Evolutionary conservation across 768 basidiomycete genomes (phyloP).

Genomic region (Astraeus odoratus): DNA sequence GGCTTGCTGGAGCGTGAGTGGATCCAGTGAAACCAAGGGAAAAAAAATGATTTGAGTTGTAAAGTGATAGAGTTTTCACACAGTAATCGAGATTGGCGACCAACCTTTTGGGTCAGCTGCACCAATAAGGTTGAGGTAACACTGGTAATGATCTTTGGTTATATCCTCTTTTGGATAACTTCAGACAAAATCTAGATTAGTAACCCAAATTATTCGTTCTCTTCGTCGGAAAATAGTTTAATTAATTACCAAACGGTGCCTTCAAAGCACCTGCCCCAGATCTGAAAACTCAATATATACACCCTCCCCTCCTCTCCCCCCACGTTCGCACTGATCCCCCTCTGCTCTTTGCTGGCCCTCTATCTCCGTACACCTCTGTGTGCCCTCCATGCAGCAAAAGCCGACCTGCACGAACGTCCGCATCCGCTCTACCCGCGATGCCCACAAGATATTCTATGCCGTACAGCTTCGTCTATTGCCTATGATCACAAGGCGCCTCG

Average conservation of each 20-base stretch:
- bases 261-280: conserved; percentile 19
- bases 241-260: conserved; percentile 33
- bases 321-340: conserved; percentile 8
- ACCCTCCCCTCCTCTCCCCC: conserved; percentile 13
- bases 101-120: conserved; percentile 33
- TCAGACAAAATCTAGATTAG: conserved; percentile 20
- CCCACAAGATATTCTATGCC: conserved; percentile 75
- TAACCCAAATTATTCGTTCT: conserved; percentile 12
- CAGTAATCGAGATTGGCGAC: conserved; percentile 38
- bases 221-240: conserved; percentile 27
- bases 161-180: conserved; percentile 21
- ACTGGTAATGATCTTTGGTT: conserved; percentile 5
- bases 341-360: too few species aligned
- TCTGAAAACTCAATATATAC: conserved; percentile 29
- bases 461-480: conserved; percentile 55
- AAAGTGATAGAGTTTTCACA: conserved; percentile 47
- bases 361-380: too few species aligned
- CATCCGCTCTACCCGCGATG: conserved; percentile 71
- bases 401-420: conserved; percentile 69
- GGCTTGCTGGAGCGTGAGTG: too few species aligned
- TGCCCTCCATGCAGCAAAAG: conserved; percentile 46
- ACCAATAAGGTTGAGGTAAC: conserved; percentile 31
- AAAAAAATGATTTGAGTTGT: conserved; percentile 37
- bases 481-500: conserved; percentile 72
- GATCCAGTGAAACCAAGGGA: neutral